Percentiles rank a stretch among this genome's conserved stretches.
Evolutionary conservation across 2,329 filamentous ascomycete species (phyloP).

Genomic region (Aspergillus fumigatus): DNA sequence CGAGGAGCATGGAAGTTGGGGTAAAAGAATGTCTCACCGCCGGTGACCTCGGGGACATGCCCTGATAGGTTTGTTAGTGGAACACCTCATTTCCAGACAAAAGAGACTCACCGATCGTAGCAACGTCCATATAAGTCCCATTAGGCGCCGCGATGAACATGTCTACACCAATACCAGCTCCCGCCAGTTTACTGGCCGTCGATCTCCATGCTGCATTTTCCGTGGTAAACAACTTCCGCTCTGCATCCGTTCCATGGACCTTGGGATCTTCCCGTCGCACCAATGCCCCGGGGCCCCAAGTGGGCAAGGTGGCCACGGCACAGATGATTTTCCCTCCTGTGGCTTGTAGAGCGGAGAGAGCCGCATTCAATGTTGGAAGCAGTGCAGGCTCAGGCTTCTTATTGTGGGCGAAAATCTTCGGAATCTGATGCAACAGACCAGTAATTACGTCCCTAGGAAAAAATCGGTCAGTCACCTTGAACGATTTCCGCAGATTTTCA

Average conservation of each 20-base stretch:
- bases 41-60: constrained; percentile 80
- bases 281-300: constrained; percentile 81
- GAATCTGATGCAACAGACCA: constrained; percentile 77
- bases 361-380: constrained; percentile 77
- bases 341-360: constrained; percentile 72
- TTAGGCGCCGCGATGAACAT: constrained; percentile 92
- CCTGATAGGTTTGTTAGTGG: constrained; percentile 44
- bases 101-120: constrained; percentile 67
- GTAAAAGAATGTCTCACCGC: constrained; percentile 94
- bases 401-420: constrained; percentile 77
- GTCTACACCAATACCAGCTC: constrained; percentile 80
- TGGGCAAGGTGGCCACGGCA: constrained; percentile 80
- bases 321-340: constrained; percentile 93
- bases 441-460: constrained; percentile 65
- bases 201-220: constrained; percentile 88
- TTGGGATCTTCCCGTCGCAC: constrained; percentile 86
- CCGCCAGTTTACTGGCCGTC: constrained; percentile 79
- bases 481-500: not conserved
- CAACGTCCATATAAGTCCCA: constrained; percentile 87
- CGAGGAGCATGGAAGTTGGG: constrained; percentile 89
- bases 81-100: not conserved
- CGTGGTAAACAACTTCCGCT: constrained; percentile 86
- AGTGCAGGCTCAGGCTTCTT: constrained; percentile 90
- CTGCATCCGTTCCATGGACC: constrained; percentile 76
- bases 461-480: constrained; percentile 20